These are phyloP conservation scores for Populus davidiana DNA, from an alignment of 345 rosid genomes.

Conservation along the genomic window DNA sequence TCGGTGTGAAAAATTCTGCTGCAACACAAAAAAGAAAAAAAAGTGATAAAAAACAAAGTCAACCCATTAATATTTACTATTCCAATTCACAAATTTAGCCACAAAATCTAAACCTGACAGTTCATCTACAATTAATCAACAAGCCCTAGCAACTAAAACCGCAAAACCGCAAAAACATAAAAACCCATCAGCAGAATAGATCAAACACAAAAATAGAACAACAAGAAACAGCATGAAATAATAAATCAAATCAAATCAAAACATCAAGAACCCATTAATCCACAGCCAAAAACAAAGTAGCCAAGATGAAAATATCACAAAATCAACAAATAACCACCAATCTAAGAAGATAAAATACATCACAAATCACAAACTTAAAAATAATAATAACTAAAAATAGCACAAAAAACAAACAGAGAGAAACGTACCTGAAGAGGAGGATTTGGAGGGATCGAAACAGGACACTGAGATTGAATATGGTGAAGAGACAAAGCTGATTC, in stretches of 20 bases:
- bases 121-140: background rate
- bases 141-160: background rate
- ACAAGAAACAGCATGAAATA: background rate
- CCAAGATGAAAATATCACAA: background rate
- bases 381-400: background rate
- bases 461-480: conserved; percentile 52
- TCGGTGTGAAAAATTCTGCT: background rate
- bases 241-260: conserved; percentile 13
- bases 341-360: background rate
- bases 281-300: background rate
- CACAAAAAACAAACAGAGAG: background rate
- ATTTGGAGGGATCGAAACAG: conserved; percentile 46
- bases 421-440: conserved; percentile 59
- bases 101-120: conserved; percentile 12
- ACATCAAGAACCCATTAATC: conserved; percentile 2
- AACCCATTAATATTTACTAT: conserved; percentile 4
- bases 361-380: background rate
- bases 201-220: background rate
- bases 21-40: background rate
- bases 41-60: background rate
- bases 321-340: background rate
- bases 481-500: conserved; percentile 41
- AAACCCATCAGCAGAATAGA: conserved; percentile 6
- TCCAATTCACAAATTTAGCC: conserved; percentile 6
- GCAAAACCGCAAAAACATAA: background rate